These are phyloP conservation scores for Cyamopsis tetragonoloba DNA, from an alignment of 306 rosid genomes.

Conservation along the genomic window DNA sequence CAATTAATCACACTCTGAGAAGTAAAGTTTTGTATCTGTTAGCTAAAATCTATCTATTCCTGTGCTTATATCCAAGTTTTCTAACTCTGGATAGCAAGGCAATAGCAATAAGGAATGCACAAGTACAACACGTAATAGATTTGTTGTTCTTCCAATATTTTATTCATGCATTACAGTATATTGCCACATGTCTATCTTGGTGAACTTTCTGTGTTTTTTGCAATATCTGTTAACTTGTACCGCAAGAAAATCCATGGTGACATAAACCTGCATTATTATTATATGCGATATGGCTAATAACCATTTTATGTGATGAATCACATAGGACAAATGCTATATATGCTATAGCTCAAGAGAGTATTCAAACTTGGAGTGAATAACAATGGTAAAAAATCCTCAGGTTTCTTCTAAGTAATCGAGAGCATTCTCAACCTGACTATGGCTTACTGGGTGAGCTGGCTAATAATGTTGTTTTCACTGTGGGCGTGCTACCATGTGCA, in stretches of 20 bases:
- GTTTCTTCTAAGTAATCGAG: too few relatives aligned
- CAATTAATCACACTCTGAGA: too few relatives aligned
- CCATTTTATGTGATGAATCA: background rate
- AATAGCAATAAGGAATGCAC: background rate
- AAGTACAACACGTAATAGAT: background rate
- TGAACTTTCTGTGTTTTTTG: background rate
- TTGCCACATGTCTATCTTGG: conserved; percentile 2
- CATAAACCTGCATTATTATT: conserved; percentile 7
- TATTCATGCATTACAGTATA: background rate
- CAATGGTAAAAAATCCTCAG: too few relatives aligned
- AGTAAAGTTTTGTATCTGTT: too few relatives aligned
- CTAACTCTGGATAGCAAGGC: too few relatives aligned
- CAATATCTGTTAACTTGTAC: conserved; percentile 26
- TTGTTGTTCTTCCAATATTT: background rate
- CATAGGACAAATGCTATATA: background rate
- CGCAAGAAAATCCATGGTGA: conserved; percentile 24
- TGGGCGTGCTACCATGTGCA: conserved; percentile 17
- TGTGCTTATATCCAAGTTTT: too few relatives aligned
- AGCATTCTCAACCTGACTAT: too few relatives aligned
- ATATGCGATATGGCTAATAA: background rate
- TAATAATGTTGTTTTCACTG: conserved; percentile 1
- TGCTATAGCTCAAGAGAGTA: background rate
- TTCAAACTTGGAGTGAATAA: background rate
- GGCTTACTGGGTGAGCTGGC: background rate
- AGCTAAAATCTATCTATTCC: too few relatives aligned